Base-by-base conservation (phyloP, 306 rosid genomes). In the Begonia masoniana region DNA sequence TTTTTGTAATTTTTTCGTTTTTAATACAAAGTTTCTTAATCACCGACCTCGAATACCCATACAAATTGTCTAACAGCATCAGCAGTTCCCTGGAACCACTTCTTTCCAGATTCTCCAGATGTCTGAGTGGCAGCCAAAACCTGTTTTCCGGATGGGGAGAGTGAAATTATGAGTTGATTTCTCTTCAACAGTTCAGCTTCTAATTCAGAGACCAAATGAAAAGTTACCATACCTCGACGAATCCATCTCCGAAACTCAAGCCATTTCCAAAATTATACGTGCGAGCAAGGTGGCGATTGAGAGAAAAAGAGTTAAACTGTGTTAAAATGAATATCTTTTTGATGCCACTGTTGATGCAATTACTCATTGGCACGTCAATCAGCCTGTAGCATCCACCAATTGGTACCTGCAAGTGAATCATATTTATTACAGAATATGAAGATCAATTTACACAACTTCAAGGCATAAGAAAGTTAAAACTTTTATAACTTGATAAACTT, bases 71-170 rank as follows among this genome's bases (percentile, higher is more conserved):
- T 82, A 49, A 88, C 97, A 54, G 95, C 97, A 76, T 88, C 97
- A 10, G 97, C 95, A 51, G 97, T 88, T 43, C 97, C 94, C 63
- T 88, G 95, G 68, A 85, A 88, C 97, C 97, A 88, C 62, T 47
- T 85, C 52, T 80, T 88, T 66, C 97, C 97, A 13, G 89, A 56
- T 62, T 80, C 94, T 59, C 97, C 97, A 1, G 92, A 74, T 10
- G 95, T 85, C 71, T 88, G 97, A 64, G 97, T 88, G 13, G 97
- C 97, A 59, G 97, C 97, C 76, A 88, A 73, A 54, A 88, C 97
- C 97, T 85, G 68, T 65, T 58, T 15, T 17, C 41, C 57, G 35
- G 36, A 43, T 15, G 42, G 36, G 35, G 19, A 59, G 4, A 41
- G 53, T 16, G 15, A 31, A 31, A 31, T 26, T 31, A 31, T 31